A percentile compares a stretch with the other conserved stretches of the same genome.
These are phyloP conservation scores for Phytophthora europaea DNA, from an alignment of 352 stramenopile species.

Conservation along the genomic window DNA sequence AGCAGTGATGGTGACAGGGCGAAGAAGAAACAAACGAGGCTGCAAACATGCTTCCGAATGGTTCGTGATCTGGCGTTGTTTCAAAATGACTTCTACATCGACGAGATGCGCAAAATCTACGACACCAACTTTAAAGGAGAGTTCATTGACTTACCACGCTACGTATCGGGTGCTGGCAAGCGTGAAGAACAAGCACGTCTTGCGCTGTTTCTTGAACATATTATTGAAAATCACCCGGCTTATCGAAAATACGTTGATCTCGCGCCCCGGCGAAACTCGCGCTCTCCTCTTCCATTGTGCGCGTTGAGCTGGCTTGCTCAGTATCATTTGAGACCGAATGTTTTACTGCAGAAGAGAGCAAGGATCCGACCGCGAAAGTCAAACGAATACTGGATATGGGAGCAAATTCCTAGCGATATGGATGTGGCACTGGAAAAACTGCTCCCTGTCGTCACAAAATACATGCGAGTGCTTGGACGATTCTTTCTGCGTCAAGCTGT, in stretches of 20 bases:
- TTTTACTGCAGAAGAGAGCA: constrained; percentile 12
- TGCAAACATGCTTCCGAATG: constrained; percentile 49
- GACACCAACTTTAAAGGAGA: constrained; percentile 11
- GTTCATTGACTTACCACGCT: constrained; percentile 1
- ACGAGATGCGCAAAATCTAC: constrained; percentile 51
- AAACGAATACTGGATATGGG: constrained; percentile 34
- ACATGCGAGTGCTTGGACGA: constrained; percentile 48
- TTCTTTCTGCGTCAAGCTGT: constrained; percentile 48
- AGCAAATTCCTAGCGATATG: constrained; percentile 42
- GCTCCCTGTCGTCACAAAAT: constrained; percentile 50
- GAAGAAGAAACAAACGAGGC: constrained; percentile 14
- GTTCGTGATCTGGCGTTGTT: constrained; percentile 65
- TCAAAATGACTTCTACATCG: constrained; percentile 65
- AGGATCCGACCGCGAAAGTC: constrained; percentile 1
- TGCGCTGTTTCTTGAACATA: constrained; percentile 36
- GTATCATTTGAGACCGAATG: constrained; percentile 24
- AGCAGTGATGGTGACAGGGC: background rate
- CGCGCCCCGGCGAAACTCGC: background rate
- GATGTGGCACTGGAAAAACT: constrained; percentile 44
- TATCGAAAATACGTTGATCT: constrained; percentile 21
- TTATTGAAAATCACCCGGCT: constrained; percentile 32
- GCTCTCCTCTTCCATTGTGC: background rate
- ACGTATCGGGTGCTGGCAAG: background rate
- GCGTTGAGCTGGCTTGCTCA: constrained; percentile 29
- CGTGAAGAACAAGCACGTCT: constrained; percentile 29